These are phyloP conservation scores for Pythium oligandrum DNA, from an alignment of 352 stramenopile genomes.

Conservation along the genomic window DNA sequence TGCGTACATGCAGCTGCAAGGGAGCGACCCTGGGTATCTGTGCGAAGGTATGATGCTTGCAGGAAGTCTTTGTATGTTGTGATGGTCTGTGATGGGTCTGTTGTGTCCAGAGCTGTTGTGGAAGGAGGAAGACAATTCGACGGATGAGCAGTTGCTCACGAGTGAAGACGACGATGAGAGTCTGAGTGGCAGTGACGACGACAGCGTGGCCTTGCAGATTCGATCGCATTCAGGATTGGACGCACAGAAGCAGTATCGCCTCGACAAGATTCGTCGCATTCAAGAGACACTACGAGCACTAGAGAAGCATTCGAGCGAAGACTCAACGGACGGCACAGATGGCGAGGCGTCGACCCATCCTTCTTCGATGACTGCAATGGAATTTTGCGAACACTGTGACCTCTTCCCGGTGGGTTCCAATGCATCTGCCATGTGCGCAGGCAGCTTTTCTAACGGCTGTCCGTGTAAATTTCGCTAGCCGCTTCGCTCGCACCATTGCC, in stretches of 20 bases:
- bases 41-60: conserved; percentile 19
- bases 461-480: conserved; percentile 24
- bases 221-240: too few relatives aligned
- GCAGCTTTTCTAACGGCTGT: not conserved
- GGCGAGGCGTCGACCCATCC: too few relatives aligned
- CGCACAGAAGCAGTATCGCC: not conserved
- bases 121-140: too few relatives aligned
- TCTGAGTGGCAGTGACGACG: too few relatives aligned
- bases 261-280: not conserved
- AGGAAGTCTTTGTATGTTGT: not conserved
- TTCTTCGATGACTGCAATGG: too few relatives aligned
- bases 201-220: too few relatives aligned
- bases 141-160: too few relatives aligned
- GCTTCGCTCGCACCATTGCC: conserved; percentile 85
- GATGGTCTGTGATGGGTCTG: not conserved
- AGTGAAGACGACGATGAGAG: too few relatives aligned
- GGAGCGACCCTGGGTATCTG: conserved; percentile 37
- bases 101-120: too few relatives aligned
- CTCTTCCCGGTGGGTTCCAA: not conserved
- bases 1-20: conserved; percentile 25
- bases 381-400: not conserved
- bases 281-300: not conserved
- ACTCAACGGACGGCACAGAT: too few relatives aligned
- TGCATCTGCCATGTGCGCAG: not conserved
- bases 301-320: too few relatives aligned